These are phyloP conservation scores for Mycena chlorophos DNA, from an alignment of 768 basidiomycete genomes.

Conservation along the genomic window DNA sequence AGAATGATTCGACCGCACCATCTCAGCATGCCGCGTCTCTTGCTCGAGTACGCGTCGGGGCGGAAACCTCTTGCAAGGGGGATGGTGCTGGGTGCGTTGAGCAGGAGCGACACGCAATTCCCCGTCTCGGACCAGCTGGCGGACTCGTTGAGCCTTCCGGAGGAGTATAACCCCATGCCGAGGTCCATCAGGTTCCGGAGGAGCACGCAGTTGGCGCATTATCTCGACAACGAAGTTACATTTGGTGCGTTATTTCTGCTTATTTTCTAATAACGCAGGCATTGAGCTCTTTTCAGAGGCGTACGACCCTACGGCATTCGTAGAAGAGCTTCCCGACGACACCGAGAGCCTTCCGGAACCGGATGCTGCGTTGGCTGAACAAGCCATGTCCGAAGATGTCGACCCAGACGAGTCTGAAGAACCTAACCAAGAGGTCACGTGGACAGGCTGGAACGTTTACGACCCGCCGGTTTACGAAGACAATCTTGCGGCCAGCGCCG, in stretches of 20 bases:
- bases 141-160: slow-evolving; percentile 54
- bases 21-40: slow-evolving; percentile 71
- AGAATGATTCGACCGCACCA: slow-evolving; percentile 70
- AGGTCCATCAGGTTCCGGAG: background rate
- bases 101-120: slow-evolving; percentile 58
- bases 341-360: background rate
- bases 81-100: slow-evolving; percentile 70
- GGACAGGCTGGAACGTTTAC: slow-evolving; percentile 46
- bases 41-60: slow-evolving; percentile 81
- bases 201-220: slow-evolving; percentile 14
- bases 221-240: slow-evolving; percentile 9
- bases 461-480: slow-evolving; percentile 17
- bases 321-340: background rate
- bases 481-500: background rate
- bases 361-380: background rate
- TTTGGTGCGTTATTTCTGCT: background rate
- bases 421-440: slow-evolving; percentile 1
- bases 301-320: background rate
- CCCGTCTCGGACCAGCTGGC: slow-evolving; percentile 62
- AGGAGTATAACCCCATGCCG: slow-evolving; percentile 24
- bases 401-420: background rate
- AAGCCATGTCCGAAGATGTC: background rate
- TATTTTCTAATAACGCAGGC: background rate
- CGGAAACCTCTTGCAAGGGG: slow-evolving; percentile 63
- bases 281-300: background rate